Evolutionary conservation across 2,329 filamentous ascomycete genomes (phyloP).

Genomic region (Chrysoporthe puriensis): DNA sequence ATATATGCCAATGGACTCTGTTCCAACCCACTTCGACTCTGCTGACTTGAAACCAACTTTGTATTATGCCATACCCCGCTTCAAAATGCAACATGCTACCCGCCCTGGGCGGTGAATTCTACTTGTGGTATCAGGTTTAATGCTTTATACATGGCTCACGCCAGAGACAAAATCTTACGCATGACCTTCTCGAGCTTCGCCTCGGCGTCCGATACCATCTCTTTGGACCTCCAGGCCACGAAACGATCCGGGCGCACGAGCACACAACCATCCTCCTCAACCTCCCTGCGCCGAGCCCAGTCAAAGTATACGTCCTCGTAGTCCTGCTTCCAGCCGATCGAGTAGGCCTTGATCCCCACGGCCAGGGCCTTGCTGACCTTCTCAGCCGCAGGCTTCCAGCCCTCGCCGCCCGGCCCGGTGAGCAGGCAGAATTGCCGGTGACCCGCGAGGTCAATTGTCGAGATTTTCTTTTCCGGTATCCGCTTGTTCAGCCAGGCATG

Average conservation of each 20-base stretch:
- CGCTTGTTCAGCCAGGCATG: conserved; percentile 64
- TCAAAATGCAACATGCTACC: not conserved
- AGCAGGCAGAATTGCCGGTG: conserved; percentile 55
- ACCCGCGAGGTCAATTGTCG: conserved; percentile 64
- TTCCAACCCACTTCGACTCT: not conserved
- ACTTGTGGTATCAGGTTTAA: not conserved
- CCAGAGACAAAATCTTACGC: conserved; percentile 29
- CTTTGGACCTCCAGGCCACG: conserved; percentile 53
- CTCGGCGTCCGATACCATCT: conserved; percentile 27
- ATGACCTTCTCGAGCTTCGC: conserved; percentile 33
- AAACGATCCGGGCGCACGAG: conserved; percentile 63
- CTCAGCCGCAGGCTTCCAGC: conserved; percentile 55
- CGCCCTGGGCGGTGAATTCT: not conserved
- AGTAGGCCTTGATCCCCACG: conserved; percentile 52
- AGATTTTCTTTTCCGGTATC: conserved; percentile 49
- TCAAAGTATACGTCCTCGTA: conserved; percentile 66
- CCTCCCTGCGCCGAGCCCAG: conserved; percentile 57
- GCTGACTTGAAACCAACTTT: not conserved
- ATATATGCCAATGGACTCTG: not conserved
- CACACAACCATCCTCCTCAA: conserved; percentile 61
- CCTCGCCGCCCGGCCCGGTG: conserved; percentile 58
- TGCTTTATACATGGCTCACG: conserved; percentile 5
- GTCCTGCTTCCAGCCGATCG: conserved; percentile 61
- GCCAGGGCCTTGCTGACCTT: conserved; percentile 43
- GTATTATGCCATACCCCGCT: not conserved